These are phyloP conservation scores for Sisymbrium altissimum DNA, from an alignment of 345 rosid species.

Conservation along the genomic window DNA sequence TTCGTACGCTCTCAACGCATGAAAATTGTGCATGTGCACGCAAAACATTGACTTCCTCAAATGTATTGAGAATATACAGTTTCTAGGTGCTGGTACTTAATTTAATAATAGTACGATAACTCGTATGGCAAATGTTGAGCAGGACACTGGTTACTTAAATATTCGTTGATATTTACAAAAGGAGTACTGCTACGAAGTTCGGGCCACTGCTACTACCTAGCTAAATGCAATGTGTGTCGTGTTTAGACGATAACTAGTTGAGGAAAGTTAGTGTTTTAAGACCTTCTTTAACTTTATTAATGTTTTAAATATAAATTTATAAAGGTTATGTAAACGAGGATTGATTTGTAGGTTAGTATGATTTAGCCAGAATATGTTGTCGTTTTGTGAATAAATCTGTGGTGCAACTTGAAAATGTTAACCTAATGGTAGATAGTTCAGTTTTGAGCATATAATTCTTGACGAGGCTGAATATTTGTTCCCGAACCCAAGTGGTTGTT, in stretches of 20 bases:
- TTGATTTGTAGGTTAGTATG: conserved; percentile 10
- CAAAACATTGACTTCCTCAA: conserved; percentile 23
- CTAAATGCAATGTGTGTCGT: conserved; percentile 26
- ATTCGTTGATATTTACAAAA: conserved; percentile 21
- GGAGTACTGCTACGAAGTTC: conserved; percentile 16
- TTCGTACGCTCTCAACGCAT: conserved; percentile 5
- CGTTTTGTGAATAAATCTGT: not conserved
- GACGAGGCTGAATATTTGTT: not conserved
- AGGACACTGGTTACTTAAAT: conserved; percentile 22
- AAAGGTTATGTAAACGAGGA: conserved; percentile 25
- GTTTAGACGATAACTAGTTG: conserved; percentile 9
- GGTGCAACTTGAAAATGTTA: conserved; percentile 20
- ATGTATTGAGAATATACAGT: conserved; percentile 8
- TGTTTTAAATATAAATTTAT: not conserved
- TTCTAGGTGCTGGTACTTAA: conserved; percentile 9
- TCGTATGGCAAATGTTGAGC: conserved; percentile 7
- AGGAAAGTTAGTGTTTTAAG: conserved; percentile 8
- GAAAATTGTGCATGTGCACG: conserved; percentile 29
- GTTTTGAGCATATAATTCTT: not conserved
- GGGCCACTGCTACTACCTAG: conserved; percentile 26
- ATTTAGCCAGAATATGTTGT: not conserved
- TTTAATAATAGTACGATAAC: not conserved
- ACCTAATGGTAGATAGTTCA: not conserved
- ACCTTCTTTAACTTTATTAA: not conserved
- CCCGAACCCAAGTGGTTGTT: not conserved